These are phyloP conservation scores for barley (Hordeum vulgare) DNA, from an alignment of 176 grass and related monocot genomes.

Conservation along the genomic window MorexV3_pseudomolecules_assembly NC_058520.1:219298806-219299305, in stretches of 20 bases:
- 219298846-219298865: too few relatives aligned
- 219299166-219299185: conserved; percentile 87
- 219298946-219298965: background rate
- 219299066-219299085: too few relatives aligned
- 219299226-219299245: conserved; percentile 95
- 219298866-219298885: too few relatives aligned
- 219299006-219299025: conserved; percentile 81
- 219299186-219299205: conserved; percentile 95
- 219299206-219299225: conserved; percentile 83
- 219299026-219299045: conserved; percentile 83
- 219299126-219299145: too few relatives aligned
- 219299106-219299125: too few relatives aligned
- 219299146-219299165: too few relatives aligned
- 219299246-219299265: conserved; percentile 97
- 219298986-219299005: conserved; percentile 25
- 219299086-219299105: too few relatives aligned
- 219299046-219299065: conserved; percentile 79
- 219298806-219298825: too few relatives aligned
- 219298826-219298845: too few relatives aligned
- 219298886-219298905: too few relatives aligned
- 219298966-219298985: background rate
- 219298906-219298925: too few relatives aligned
- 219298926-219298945: too few relatives aligned
- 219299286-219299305: conserved; percentile 80
- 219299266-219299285: conserved; percentile 89